Percentiles rank a stretch among this genome's conserved stretches.
phyloP scores from a whole-genome alignment of 129 eudicot species.

The Escallonia rubra region DNA sequence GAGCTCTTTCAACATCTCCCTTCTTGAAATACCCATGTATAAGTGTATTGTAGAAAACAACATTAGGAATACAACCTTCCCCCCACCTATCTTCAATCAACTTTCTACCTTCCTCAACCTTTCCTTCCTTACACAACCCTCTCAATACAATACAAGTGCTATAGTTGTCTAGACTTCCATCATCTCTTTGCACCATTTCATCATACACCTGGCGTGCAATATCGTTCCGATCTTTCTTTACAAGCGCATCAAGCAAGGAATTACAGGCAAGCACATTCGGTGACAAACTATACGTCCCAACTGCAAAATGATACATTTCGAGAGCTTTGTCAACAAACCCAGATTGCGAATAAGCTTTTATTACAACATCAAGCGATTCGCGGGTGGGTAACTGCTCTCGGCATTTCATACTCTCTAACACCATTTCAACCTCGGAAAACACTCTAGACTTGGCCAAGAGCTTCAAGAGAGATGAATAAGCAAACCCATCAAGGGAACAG shows the following conservation, averaged over 20 bases:
- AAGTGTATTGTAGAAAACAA: constrained; percentile 75
- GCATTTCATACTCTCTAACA: constrained; percentile 39
- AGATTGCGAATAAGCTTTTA: constrained; percentile 51
- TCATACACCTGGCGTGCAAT: constrained; percentile 46
- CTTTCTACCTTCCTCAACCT: constrained; percentile 64
- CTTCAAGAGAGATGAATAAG: constrained; percentile 80
- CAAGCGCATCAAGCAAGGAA: constrained; percentile 59
- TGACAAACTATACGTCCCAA: constrained; percentile 25
- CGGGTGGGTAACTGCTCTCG: constrained; percentile 41
- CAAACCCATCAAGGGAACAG: constrained; percentile 54
- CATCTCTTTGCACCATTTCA: constrained; percentile 56
- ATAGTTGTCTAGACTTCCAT: constrained; percentile 50
- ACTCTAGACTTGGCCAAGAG: constrained; percentile 59
- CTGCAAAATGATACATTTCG: constrained; percentile 39
- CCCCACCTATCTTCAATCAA: constrained; percentile 87
- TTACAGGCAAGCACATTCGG: constrained; percentile 69
- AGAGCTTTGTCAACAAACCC: constrained; percentile 66
- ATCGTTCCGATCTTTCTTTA: constrained; percentile 39
- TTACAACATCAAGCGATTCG: constrained; percentile 52
- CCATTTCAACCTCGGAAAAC: constrained; percentile 46
- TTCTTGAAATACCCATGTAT: constrained; percentile 81
- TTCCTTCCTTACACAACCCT: constrained; percentile 72
- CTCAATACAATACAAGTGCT: constrained; percentile 68
- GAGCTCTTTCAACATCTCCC: constrained; percentile 58
- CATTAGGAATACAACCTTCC: constrained; percentile 60